Conservation (phyloP, 495 filamentous ascomycete genomes). For the Chaetomidium leptoderma region DNA sequence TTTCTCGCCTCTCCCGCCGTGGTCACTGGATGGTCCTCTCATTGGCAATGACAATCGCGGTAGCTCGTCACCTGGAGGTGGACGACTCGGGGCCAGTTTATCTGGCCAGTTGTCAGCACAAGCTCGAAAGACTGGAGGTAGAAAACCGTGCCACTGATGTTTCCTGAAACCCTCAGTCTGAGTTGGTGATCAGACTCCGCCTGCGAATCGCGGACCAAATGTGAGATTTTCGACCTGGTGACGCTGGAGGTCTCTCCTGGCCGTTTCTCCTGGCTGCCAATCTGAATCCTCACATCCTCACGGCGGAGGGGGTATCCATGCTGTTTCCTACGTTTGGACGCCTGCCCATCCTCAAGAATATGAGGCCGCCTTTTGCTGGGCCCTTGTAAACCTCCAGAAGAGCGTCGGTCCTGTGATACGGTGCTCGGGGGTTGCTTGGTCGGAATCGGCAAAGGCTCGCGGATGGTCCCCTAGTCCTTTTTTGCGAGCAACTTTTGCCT, state of each 20-base stretch:
- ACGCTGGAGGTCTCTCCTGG: constrained; percentile 22
- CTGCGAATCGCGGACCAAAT: not conserved
- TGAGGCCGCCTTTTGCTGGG: constrained; percentile 9
- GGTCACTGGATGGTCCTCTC: constrained; percentile 1
- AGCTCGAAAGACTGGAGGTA: not conserved
- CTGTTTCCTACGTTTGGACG: constrained; percentile 1
- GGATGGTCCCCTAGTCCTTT: constrained; percentile 22
- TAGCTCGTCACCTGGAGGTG: not conserved
- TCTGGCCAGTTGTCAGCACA: not conserved
- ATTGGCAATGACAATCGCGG: constrained; percentile 1
- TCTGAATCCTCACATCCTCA: constrained; percentile 31
- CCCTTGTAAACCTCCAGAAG: not conserved
- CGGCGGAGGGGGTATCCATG: constrained; percentile 2
- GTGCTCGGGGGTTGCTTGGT: not conserved
- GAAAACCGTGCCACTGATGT: not conserved
- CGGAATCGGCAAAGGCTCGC: constrained; percentile 5
- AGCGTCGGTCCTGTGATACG: not conserved
- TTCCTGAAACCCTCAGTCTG: not conserved
- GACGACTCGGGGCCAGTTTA: not conserved
- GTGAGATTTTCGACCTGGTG: not conserved
- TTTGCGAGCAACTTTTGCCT: constrained; percentile 21
- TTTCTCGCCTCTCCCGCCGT: not conserved
- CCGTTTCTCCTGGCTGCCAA: constrained; percentile 38
- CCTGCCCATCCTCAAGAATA: not conserved
- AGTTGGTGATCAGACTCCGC: not conserved